Conservation (phyloP, 345 rosid species). For the Salix viminalis region DNA sequence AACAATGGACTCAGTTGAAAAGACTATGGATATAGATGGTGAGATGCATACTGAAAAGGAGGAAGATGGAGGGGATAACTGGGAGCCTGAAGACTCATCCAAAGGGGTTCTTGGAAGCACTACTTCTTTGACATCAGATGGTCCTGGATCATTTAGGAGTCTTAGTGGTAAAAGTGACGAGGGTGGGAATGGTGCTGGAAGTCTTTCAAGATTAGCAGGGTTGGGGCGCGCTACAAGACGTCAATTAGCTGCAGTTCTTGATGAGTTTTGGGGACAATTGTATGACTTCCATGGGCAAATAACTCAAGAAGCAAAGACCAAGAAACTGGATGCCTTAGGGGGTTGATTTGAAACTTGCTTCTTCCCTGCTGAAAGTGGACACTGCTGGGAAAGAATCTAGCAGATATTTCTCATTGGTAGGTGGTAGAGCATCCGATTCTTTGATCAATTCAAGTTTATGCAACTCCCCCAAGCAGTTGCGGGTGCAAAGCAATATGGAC, state of each 20-base stretch:
- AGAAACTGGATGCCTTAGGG: constrained; percentile 56
- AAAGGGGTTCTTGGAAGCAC: constrained; percentile 49
- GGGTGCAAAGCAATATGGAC: constrained; percentile 48
- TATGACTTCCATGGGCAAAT: constrained; percentile 74
- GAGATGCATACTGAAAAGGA: constrained; percentile 46
- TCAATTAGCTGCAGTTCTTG: constrained; percentile 64
- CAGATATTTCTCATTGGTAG: constrained; percentile 43
- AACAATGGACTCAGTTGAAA: constrained; percentile 40
- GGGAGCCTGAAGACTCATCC: constrained; percentile 66
- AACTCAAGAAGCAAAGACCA: constrained; percentile 61
- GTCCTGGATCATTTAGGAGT: constrained; percentile 80
- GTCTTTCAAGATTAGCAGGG: constrained; percentile 92
- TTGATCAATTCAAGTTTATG: constrained; percentile 40
- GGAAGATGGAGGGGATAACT: constrained; percentile 53
- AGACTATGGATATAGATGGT: constrained; percentile 47
- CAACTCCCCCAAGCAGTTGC: constrained; percentile 57
- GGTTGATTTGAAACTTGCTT: constrained; percentile 40
- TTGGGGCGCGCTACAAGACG: constrained; percentile 95
- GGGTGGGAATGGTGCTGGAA: constrained; percentile 74
- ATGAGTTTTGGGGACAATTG: constrained; percentile 93
- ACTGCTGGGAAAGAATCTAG: constrained; percentile 42
- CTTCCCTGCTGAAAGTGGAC: constrained; percentile 45
- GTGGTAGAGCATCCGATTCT: constrained; percentile 59
- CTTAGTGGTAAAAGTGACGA: constrained; percentile 77
- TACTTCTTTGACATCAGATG: constrained; percentile 49